Conservation (phyloP, 2,329 filamentous ascomycete genomes). For the Nothopassalora personata region DNA sequence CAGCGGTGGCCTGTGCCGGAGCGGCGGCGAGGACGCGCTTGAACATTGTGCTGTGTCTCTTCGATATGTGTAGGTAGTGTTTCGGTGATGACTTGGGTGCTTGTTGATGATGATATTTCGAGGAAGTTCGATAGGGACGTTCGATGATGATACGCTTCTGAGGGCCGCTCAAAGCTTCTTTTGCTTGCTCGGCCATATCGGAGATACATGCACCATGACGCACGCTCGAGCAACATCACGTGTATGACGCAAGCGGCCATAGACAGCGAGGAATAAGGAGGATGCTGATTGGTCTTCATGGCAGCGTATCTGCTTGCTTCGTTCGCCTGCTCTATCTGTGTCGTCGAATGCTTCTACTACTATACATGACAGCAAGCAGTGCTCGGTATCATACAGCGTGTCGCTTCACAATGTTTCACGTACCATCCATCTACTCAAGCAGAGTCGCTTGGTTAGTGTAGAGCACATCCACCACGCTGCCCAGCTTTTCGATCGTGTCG, state of each 20-base stretch:
- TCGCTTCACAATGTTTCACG: neutral
- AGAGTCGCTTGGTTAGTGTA: slow-evolving; percentile 97
- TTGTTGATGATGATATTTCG: slow-evolving; percentile 1
- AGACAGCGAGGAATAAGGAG: neutral
- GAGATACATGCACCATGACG: neutral
- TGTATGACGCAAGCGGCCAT: neutral
- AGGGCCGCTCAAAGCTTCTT: neutral
- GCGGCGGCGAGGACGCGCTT: slow-evolving; percentile 51
- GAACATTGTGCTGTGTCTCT: slow-evolving; percentile 46
- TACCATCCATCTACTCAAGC: slow-evolving; percentile 64
- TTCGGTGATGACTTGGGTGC: neutral
- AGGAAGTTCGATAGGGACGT: neutral
- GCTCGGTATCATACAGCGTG: neutral
- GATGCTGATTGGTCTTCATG: neutral
- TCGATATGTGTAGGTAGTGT: neutral
- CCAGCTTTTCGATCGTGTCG: slow-evolving; percentile 92
- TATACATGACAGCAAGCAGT: slow-evolving; percentile 4
- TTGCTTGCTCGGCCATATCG: neutral
- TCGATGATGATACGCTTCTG: slow-evolving; percentile 1
- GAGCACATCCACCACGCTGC: slow-evolving; percentile 92
- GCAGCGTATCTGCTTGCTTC: slow-evolving; percentile 3
- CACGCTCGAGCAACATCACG: neutral
- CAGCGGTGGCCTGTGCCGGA: slow-evolving; percentile 49
- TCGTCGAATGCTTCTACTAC: neutral
- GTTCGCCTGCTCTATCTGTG: neutral